Evolutionary conservation across 441 rosid species (phyloP).

Genomic region (Corymbia citriodora): DNA sequence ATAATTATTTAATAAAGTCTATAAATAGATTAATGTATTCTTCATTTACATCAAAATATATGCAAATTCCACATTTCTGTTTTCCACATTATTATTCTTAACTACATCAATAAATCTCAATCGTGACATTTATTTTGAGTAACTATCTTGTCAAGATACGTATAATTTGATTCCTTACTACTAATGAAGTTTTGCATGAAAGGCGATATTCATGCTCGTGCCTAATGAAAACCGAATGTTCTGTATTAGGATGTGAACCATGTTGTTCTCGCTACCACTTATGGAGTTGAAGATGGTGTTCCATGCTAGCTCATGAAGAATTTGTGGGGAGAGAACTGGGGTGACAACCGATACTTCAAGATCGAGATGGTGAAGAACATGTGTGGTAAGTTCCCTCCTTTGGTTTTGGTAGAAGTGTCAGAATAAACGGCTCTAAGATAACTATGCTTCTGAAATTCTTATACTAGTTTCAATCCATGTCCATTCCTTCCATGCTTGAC

Average conservation of each 20-base stretch:
- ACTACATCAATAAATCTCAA: background rate
- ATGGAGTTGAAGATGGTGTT: conserved; percentile 77
- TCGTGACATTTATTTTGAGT: background rate
- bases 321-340: conserved; percentile 87
- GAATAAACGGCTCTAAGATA: background rate
- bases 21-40: no score
- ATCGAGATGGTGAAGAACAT: conserved; percentile 92
- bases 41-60: no score
- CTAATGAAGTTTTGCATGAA: background rate
- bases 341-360: conserved; percentile 78
- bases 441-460: background rate
- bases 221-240: background rate
- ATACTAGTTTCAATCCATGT: background rate
- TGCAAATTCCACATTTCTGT: no score
- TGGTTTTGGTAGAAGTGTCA: background rate
- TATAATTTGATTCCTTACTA: background rate
- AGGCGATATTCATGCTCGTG: background rate
- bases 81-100: no score
- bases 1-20: no score
- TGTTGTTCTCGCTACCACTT: conserved; percentile 86
- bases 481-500: background rate
- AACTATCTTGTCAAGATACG: background rate
- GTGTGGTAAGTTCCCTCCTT: conserved; percentile 60
- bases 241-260: conserved; percentile 78
- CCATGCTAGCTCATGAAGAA: conserved; percentile 88